Evolutionary conservation across 495 filamentous ascomycete genomes (phyloP).

Genomic region (Apodospora peruviana): DNA sequence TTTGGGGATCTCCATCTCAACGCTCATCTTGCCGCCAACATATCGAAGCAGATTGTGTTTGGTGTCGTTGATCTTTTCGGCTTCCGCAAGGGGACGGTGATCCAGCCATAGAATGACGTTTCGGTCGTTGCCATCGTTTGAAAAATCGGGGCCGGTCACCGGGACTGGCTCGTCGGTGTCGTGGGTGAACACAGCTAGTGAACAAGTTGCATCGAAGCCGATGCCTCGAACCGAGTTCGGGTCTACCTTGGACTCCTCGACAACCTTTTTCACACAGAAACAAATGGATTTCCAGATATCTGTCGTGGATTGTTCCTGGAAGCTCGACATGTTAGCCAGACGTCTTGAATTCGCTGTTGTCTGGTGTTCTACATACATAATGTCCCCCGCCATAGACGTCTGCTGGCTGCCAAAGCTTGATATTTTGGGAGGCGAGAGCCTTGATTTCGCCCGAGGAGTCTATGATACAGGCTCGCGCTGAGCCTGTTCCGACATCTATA

Average conservation of each 20-base stretch:
- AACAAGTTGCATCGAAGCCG: slow-evolving; percentile 97
- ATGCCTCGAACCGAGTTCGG: slow-evolving; percentile 71
- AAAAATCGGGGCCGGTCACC: slow-evolving; percentile 81
- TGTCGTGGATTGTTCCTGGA: slow-evolving; percentile 91
- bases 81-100: slow-evolving; percentile 84
- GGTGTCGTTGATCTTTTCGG: slow-evolving; percentile 84
- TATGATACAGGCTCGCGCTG: slow-evolving; percentile 90
- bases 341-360: not conserved
- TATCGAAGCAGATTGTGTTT: slow-evolving; percentile 90
- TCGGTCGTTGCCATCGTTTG: slow-evolving; percentile 68
- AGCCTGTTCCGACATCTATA: slow-evolving; percentile 94
- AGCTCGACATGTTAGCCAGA: slow-evolving; percentile 4
- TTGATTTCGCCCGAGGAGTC: slow-evolving; percentile 87
- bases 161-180: slow-evolving; percentile 86
- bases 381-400: slow-evolving; percentile 61
- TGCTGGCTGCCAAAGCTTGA: slow-evolving; percentile 90
- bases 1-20: slow-evolving; percentile 99
- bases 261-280: slow-evolving; percentile 67
- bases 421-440: slow-evolving; percentile 82
- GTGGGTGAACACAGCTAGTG: slow-evolving; percentile 79
- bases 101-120: slow-evolving; percentile 93
- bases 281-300: slow-evolving; percentile 96
- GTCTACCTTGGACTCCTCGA: slow-evolving; percentile 73
- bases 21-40: slow-evolving; percentile 94
- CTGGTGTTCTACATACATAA: slow-evolving; percentile 54